A percentile compares a stretch with the other conserved stretches of the same genome.
Conservation (phyloP, 805 yeast species). For the Yarrowia alimentaria region DNA sequence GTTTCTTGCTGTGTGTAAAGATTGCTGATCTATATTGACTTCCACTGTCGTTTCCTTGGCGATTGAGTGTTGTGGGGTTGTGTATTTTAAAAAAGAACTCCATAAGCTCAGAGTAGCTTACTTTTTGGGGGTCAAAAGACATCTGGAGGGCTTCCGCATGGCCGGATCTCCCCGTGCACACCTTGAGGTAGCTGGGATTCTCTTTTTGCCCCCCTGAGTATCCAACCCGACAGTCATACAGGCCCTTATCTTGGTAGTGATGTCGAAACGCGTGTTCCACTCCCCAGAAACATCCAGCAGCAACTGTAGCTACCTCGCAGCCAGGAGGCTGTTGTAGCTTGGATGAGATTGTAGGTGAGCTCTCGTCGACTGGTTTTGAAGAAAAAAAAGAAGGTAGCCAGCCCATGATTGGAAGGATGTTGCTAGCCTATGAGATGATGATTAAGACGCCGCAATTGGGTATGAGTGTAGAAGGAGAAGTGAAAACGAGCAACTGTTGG, state of each 20-base stretch:
- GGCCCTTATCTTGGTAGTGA: slow-evolving; percentile 58
- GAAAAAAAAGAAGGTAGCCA: slow-evolving; percentile 3
- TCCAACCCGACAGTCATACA: slow-evolving; percentile 80
- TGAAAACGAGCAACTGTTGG: background rate
- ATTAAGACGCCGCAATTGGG: too few species aligned
- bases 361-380: slow-evolving; percentile 9
- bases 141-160: slow-evolving; percentile 80
- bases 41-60: slow-evolving; percentile 87
- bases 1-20: slow-evolving; percentile 57
- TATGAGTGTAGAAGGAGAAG: too few species aligned
- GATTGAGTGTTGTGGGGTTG: slow-evolving; percentile 82
- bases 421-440: too few species aligned
- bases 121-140: slow-evolving; percentile 66
- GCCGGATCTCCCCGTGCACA: slow-evolving; percentile 71
- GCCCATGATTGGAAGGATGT: background rate
- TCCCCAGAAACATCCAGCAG: slow-evolving; percentile 54
- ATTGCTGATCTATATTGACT: slow-evolving; percentile 87
- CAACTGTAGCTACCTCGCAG: slow-evolving; percentile 57
- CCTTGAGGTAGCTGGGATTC: slow-evolving; percentile 64
- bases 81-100: slow-evolving; percentile 89
- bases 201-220: slow-evolving; percentile 72
- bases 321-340: slow-evolving; percentile 43
- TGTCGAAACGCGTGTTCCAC: slow-evolving; percentile 79
- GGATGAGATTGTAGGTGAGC: slow-evolving; percentile 31
- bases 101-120: slow-evolving; percentile 59